Evolutionary conservation across 1,284 basidiomycete species (phyloP).

Genomic region (Boletus mariae): DNA sequence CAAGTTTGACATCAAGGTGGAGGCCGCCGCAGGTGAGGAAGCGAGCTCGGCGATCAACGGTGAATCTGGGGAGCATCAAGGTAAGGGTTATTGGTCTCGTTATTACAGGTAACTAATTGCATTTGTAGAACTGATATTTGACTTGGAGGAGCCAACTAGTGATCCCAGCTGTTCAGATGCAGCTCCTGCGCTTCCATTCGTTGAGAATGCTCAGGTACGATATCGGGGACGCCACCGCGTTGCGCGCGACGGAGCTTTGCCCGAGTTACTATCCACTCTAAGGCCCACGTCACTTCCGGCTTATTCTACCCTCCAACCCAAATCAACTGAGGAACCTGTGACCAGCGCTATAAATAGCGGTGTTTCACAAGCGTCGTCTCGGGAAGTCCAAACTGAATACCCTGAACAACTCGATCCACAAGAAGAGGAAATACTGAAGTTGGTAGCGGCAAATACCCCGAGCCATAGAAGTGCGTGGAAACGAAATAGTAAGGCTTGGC

Average conservation of each 20-base stretch:
- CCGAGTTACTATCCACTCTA: slow-evolving; percentile 55
- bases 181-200: slow-evolving; percentile 39
- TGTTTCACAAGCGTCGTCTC: slow-evolving; percentile 1
- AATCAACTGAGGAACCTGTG: slow-evolving; percentile 3
- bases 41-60: slow-evolving; percentile 33
- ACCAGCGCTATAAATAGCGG: slow-evolving; percentile 1
- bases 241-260: slow-evolving; percentile 41
- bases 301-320: slow-evolving; percentile 49
- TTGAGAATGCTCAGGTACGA: slow-evolving; percentile 39
- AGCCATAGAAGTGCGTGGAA: slow-evolving; percentile 71
- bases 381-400: slow-evolving; percentile 16
- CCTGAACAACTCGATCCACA: slow-evolving; percentile 37
- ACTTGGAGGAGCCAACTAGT: slow-evolving; percentile 51
- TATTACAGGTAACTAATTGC: slow-evolving; percentile 10
- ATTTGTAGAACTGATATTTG: slow-evolving; percentile 60
- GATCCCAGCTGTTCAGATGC: slow-evolving; percentile 31
- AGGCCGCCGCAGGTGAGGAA: slow-evolving; percentile 45
- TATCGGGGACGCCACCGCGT: slow-evolving; percentile 33
- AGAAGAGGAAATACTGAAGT: slow-evolving; percentile 53
- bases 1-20: slow-evolving; percentile 66
- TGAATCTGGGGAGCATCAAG: slow-evolving; percentile 34
- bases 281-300: slow-evolving; percentile 64
- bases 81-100: slow-evolving; percentile 25
- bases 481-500: slow-evolving; percentile 60
- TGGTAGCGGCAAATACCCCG: slow-evolving; percentile 64